These are phyloP conservation scores for Eucalyptus lansdowneana DNA, from an alignment of 345 rosid species.

Conservation along the genomic window DNA sequence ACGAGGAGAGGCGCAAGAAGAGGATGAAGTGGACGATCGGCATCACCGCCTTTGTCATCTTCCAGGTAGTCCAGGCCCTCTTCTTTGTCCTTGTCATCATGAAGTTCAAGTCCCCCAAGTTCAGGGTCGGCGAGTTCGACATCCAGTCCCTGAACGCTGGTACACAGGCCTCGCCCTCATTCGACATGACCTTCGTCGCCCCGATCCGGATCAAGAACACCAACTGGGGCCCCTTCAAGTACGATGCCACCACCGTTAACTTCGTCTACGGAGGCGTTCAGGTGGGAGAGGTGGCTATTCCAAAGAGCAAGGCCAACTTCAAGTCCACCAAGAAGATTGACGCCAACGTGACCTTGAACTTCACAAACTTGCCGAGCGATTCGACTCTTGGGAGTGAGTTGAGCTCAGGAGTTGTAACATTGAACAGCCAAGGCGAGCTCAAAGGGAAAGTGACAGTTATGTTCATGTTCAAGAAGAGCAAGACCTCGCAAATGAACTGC, in stretches of 20 bases:
- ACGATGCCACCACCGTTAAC: not conserved
- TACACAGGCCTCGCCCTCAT: not conserved
- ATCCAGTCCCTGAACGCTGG: not conserved
- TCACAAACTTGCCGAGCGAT: not conserved
- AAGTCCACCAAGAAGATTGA: constrained; percentile 3
- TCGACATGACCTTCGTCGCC: not conserved
- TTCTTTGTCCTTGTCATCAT: constrained; percentile 1
- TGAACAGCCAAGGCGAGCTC: not conserved
- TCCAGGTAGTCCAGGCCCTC: not conserved
- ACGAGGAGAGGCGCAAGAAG: not conserved
- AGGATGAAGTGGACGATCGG: not conserved
- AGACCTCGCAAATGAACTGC: constrained; percentile 1
- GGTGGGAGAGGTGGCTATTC: not conserved
- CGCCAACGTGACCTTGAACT: not conserved
- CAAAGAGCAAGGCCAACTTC: not conserved
- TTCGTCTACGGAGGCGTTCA: not conserved
- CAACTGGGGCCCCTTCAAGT: constrained; percentile 11
- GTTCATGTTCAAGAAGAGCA: not conserved
- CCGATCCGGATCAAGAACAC: constrained; percentile 7
- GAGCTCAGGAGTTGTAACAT: not conserved
- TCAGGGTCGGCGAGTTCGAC: not conserved
- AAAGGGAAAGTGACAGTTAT: not conserved
- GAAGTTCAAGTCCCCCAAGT: constrained; percentile 4
- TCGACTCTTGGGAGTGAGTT: not conserved
- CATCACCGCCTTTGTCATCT: not conserved